Base-by-base conservation (phyloP, 352 stramenopile species). In the Pythium rhizo-oryzae region DNA sequence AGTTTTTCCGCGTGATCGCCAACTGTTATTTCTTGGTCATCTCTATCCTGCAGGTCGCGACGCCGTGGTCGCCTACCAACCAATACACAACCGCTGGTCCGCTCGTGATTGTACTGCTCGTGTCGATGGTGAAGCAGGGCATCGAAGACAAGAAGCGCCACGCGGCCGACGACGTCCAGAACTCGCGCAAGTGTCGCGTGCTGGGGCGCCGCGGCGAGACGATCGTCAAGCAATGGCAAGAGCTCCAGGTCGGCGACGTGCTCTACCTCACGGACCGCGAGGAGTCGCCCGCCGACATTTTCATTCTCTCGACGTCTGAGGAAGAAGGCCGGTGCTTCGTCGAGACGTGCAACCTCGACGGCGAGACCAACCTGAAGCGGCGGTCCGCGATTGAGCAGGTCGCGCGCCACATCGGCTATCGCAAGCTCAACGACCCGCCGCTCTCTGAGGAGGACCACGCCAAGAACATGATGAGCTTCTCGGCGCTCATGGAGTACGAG, bases 21-120 rank as follows among this genome's bases (percentile, higher is more conserved):
- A 99, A 99, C 72, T 87, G 97, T 70, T 98, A 98, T 75, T 99
- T 99, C 69, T 70, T 98, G 18, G 75, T 96, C 51, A 97, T 99
- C 64, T 97, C 93, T 2, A 83, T 96, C 58, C 82, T 99, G 33
- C 97, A 98, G 66, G 75, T 89, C 37, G 80, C 79, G n/a, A 89
- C 80, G 24, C 57, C 81, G 18, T 87, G 84, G 71, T 92, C 79
- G 0, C 80, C 87, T 3, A 91, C 84, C 6, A 93, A 92, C 59
- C 80, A 87, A 58, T 94, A 89, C 66, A 94, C 89, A 2, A 95
- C 89, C 0, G 79, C 82, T 0, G 80, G 79, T 0, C 89, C 89
- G 8, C 80, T 96, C 9, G 54, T 89, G 2, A 80, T 92, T 24
- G 86, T 96, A 37, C 59, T 96, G 5, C 61, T 91, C 21, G 84